A percentile compares a stretch with the other conserved stretches of the same genome.
These are phyloP conservation scores for Fusarium pseudoanthophilum DNA, from an alignment of 2,329 filamentous ascomycete genomes.

Conservation along the genomic window DNA sequence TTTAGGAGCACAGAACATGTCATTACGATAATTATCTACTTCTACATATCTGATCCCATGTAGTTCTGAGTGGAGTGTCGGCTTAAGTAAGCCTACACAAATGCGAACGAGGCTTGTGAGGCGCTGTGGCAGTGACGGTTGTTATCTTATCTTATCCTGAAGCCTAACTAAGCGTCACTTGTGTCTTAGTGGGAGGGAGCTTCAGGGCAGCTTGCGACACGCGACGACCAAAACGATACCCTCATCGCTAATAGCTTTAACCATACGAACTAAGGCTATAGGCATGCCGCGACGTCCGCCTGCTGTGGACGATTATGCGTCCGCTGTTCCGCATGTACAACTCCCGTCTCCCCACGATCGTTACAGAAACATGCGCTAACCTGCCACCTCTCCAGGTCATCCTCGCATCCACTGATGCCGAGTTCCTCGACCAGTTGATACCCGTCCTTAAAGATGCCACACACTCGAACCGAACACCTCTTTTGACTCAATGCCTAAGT, in stretches of 20 bases:
- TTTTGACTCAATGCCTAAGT: conserved; percentile 75
- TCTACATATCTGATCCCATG: not conserved
- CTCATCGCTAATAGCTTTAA: conserved; percentile 19
- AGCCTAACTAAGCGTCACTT: conserved; percentile 11
- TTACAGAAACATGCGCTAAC: conserved; percentile 16
- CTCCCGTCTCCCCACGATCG: conserved; percentile 23
- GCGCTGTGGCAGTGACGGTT: not conserved
- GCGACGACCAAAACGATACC: conserved; percentile 22
- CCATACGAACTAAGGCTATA: conserved; percentile 17
- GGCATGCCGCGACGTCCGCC: conserved; percentile 59
- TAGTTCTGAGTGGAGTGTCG: not conserved
- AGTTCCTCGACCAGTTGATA: conserved; percentile 96
- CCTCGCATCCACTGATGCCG: conserved; percentile 87
- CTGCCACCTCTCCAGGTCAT: conserved; percentile 73
- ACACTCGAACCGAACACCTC: conserved; percentile 75
- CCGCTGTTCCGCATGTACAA: conserved; percentile 58
- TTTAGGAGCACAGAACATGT: rapidly evolving
- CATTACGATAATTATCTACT: too few relatives aligned
- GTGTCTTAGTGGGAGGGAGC: conserved; percentile 8
- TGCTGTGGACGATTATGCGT: conserved; percentile 59
- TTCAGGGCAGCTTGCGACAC: conserved; percentile 33
- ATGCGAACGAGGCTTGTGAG: not conserved
- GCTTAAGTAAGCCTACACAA: not conserved
- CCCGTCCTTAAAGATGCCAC: conserved; percentile 93
- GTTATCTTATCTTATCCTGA: conserved; percentile 6